A percentile compares a stretch with the other conserved stretches of the same genome.
Evolutionary conservation across 192 early-diverging fungal genomes (phyloP).

Genomic region (Cetraspora pellucida): DNA sequence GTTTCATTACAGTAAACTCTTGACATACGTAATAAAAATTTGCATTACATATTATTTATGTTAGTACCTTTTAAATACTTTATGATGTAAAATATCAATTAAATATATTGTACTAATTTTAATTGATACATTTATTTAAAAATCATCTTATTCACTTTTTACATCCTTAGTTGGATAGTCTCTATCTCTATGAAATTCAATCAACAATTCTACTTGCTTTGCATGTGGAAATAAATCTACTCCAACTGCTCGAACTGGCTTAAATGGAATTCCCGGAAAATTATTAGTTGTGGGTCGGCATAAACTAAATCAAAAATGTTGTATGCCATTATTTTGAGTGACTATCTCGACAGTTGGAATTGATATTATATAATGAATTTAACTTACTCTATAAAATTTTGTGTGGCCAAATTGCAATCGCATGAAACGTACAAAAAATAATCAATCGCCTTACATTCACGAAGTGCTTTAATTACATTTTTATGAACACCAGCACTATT

Average conservation of each 20-base stretch:
- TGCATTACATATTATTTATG: too few species aligned
- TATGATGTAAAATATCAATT: too few species aligned
- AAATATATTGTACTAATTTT: too few species aligned
- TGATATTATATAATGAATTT: not conserved
- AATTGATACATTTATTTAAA: too few species aligned
- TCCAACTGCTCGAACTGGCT: slow-evolving; percentile 55
- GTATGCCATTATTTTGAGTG: not conserved
- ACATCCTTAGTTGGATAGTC: not conserved
- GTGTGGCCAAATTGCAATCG: slow-evolving; percentile 56
- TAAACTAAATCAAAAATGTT: slow-evolving; percentile 48
- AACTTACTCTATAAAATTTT: slow-evolving; percentile 69
- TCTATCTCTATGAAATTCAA: slow-evolving; percentile 61
- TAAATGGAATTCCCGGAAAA: slow-evolving; percentile 62
- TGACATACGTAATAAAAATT: too few species aligned
- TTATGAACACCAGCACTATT: slow-evolving; percentile 57
- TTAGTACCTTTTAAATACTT: too few species aligned
- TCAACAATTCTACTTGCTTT: slow-evolving; percentile 64
- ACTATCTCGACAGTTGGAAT: not conserved
- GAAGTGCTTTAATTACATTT: slow-evolving; percentile 63
- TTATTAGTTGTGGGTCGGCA: slow-evolving; percentile 69
- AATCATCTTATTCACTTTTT: not conserved
- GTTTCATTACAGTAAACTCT: too few species aligned
- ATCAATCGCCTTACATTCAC: slow-evolving; percentile 55
- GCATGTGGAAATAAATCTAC: slow-evolving; percentile 83
- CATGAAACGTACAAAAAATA: slow-evolving; percentile 73